phyloP scores from a whole-genome alignment of 169 alveolate species.

The Eimeria praecox region DNA sequence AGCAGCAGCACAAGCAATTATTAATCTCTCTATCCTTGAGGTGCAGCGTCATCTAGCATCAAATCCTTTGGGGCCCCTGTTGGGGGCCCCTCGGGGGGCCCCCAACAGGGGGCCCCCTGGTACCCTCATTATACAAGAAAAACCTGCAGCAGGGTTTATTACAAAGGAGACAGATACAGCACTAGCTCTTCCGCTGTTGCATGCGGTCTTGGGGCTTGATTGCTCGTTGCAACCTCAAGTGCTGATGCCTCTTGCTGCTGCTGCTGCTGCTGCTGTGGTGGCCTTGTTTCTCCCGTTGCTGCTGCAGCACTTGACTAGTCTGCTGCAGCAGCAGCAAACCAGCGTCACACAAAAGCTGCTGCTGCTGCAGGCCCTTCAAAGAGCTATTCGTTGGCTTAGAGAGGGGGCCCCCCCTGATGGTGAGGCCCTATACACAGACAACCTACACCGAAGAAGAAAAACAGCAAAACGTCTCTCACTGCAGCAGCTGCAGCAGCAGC shows the following conservation, averaged over 20 bases:
- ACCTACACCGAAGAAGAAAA: neutral
- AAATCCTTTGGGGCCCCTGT: slow-evolving; percentile 24
- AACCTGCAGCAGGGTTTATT: neutral
- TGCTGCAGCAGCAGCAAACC: slow-evolving; percentile 38
- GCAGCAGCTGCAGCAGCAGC: slow-evolving; percentile 19
- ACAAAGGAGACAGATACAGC: neutral
- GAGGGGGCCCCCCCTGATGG: slow-evolving; percentile 25
- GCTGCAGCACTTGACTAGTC: neutral
- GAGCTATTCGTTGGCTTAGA: slow-evolving; percentile 4
- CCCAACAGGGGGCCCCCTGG: neutral
- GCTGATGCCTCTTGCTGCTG: slow-evolving; percentile 13
- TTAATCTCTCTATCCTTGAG: neutral
- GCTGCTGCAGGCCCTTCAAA: slow-evolving; percentile 31
- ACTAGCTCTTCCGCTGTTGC: slow-evolving; percentile 22
- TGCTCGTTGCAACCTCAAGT: slow-evolving; percentile 19
- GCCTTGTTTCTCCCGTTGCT: slow-evolving; percentile 14
- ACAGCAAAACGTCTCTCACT: neutral
- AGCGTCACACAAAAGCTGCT: slow-evolving; percentile 11
- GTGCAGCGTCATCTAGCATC: neutral
- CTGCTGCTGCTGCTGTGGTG: slow-evolving; percentile 33
- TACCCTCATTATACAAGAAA: no score
- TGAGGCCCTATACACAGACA: slow-evolving; percentile 24
- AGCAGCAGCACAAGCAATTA: slow-evolving; percentile 27
- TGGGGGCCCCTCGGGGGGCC: slow-evolving; percentile 1
- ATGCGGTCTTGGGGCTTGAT: slow-evolving; percentile 4